Evolutionary conservation across 257 asterid genomes (phyloP), one percentile per base, ranked within the genome.

Genomic region (Gentiana dahurica): DNA sequence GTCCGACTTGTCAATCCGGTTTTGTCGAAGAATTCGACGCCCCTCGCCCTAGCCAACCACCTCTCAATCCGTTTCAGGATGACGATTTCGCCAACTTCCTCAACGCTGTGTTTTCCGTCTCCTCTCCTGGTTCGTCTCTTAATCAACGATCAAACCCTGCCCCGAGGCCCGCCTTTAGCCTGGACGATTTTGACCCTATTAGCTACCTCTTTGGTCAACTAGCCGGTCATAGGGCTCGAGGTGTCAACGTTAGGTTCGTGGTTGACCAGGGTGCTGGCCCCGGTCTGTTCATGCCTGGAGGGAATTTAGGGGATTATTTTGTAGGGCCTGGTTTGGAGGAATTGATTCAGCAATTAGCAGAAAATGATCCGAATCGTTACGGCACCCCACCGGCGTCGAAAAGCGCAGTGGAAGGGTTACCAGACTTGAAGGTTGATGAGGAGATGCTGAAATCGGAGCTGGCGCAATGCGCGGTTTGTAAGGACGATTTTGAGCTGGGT

Each of bases 381-480:
- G 95, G 95, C 4, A 77, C 88, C 0, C 94, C 94, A 1, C 95
- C 94, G 0, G 94, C 94, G 3, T 67, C 94, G 10, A 83, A 76
- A 59, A 61, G 73, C 2, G 83, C 88, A 0, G 83, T 86, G 12
- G 71, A 79, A 49, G 84, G 69, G 7, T 58, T 86, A 53, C 88
- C 88, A 0, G 64, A 52, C 8, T 47, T 75, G 9, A 66, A 43
- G 35, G 82, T 81, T 4, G 75, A 78, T 12, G 82, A 75, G 69
- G 79, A 61, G 12, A 56, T 84, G 81, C 63, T 84, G 60, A 68
- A 73, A 53, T 73, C 84, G 3, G 96, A 82, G 13, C 36, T 80
- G 75, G 80, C 87, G 32, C 89, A 80, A 62, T 87, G 96, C 44
- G 96, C 96, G 0, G 95, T 87, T 36, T 87, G 96, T 65, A 87